Conservation (phyloP, 1,284 basidiomycete genomes). For the Ustilago lituana region DNA sequence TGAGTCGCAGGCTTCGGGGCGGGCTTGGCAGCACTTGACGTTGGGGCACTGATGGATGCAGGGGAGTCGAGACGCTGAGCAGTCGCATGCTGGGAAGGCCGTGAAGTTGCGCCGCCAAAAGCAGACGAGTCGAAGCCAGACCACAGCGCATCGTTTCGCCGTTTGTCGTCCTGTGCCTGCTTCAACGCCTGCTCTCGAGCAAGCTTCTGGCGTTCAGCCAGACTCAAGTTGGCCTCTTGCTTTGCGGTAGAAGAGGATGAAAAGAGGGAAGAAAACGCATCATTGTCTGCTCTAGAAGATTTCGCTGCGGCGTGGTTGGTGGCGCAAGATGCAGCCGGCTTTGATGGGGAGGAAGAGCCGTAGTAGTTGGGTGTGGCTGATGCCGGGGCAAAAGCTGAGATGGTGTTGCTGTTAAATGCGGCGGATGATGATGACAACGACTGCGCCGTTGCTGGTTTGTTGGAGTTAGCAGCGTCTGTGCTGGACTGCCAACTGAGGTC, state of each 20-base stretch:
- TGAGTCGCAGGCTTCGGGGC: conserved; percentile 5
- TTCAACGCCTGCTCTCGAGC: conserved; percentile 22
- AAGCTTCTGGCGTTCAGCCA: conserved; percentile 37
- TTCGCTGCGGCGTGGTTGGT: conserved; percentile 9
- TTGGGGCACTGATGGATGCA: background rate
- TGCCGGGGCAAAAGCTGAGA: conserved; percentile 5
- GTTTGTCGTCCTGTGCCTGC: conserved; percentile 21
- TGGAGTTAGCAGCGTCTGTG: conserved; percentile 3
- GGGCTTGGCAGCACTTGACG: background rate
- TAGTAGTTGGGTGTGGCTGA: conserved; percentile 30
- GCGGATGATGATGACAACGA: conserved; percentile 11
- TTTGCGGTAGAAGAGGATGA: conserved; percentile 29
- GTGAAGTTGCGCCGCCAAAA: conserved; percentile 7
- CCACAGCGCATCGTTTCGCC: conserved; percentile 40
- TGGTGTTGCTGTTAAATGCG: conserved; percentile 16
- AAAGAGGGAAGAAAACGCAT: conserved; percentile 62
- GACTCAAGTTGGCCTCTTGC: conserved; percentile 25
- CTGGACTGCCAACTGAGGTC: conserved; percentile 58
- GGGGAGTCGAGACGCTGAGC: conserved; percentile 16
- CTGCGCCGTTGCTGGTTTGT: conserved; percentile 7
- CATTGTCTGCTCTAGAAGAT: conserved; percentile 7
- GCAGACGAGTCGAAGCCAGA: conserved; percentile 30
- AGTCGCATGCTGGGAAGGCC: background rate
- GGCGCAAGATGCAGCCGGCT: conserved; percentile 6
- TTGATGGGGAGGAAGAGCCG: conserved; percentile 13